Base-by-base conservation (phyloP, 176 grass and related monocot genomes). In the Cenchrus fungigraminus region DNA sequence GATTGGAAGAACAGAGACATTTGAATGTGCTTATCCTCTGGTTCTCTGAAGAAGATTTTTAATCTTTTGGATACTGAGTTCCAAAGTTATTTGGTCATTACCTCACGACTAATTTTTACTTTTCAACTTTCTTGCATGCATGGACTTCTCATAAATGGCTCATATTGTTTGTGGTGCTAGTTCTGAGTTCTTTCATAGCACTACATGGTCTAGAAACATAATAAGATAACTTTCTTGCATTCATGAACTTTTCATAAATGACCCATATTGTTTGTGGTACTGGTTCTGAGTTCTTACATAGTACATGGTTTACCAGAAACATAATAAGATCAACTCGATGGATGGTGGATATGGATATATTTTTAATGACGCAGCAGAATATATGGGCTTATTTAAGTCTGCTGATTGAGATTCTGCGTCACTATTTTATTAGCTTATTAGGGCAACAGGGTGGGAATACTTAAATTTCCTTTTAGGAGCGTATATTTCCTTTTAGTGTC, bases 11-110 rank as follows among this genome's bases (percentile, higher is more conserved):
- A 70, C 31, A 16, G n/a, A 37, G 9, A 17, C 12, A 3, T 45
- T 65, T 40, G 52, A 61, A 46, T 79, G 45, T 78, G 66, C 8
- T 46, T 46, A 46, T 46, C 45, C 6, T 46, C 45, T 46, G 32
- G 58, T 34, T 66, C 14, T 72, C 12, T 51, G 54, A 78, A 73
- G 6, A 71, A 9, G 47, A 40, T 3, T 69, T 77, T 20, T 12
- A 15, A 58, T 60, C 15, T 73, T 90, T 64, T 70, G 55, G 5
- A 65, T 88, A 72, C 11, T 72, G n/a, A 7, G 16, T 58, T 58
- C 55, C 55, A 58, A 58, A 58, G 63, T 57, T 22, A 22, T 59
- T 55, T 83, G 74, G 12, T 69, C 61, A 19, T 62, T 2, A 8
- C 9, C 14, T 82, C 12, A 22, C 0, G 8, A 9, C 28, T 82